These are phyloP conservation scores for Alopecurus myosuroides DNA, from an alignment of 176 grass and related monocot species.

Conservation along the genomic window DNA sequence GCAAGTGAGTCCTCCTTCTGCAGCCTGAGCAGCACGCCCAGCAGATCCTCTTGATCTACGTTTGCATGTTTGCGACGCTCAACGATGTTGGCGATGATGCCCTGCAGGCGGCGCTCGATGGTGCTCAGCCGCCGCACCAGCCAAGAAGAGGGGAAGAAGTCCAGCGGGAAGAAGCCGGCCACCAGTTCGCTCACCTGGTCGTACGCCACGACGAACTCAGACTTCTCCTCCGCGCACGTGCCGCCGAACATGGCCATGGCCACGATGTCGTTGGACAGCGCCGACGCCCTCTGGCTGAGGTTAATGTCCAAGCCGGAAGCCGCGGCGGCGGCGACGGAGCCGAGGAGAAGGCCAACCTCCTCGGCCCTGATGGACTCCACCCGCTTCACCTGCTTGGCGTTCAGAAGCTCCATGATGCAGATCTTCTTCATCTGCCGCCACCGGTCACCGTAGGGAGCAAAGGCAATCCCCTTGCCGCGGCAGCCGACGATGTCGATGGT, in stretches of 20 bases:
- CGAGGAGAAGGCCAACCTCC: not conserved
- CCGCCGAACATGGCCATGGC: constrained; percentile 13
- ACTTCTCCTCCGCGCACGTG: not conserved
- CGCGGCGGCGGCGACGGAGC: not conserved
- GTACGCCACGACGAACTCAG: not conserved
- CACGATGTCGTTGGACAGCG: not conserved
- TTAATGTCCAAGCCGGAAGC: not conserved
- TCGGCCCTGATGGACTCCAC: not conserved
- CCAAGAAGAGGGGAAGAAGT: not conserved
- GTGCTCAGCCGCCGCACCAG: not conserved
- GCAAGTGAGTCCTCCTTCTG: not conserved
- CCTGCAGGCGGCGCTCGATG: not conserved
- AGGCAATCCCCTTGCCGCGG: not conserved
- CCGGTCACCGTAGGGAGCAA: not conserved
- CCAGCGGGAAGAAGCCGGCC: not conserved
- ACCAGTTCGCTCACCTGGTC: not conserved
- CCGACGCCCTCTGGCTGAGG: not conserved
- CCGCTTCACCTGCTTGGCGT: constrained; percentile 6
- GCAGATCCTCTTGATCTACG: not conserved
- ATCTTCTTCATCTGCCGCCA: not conserved
- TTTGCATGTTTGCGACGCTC: not conserved
- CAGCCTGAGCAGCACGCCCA: not conserved
- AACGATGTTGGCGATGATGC: not conserved
- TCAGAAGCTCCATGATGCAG: not conserved
- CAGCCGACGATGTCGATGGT: not conserved